Evolutionary conservation across 1,284 basidiomycete genomes (phyloP).

Genomic region (Grifola frondosa): DNA sequence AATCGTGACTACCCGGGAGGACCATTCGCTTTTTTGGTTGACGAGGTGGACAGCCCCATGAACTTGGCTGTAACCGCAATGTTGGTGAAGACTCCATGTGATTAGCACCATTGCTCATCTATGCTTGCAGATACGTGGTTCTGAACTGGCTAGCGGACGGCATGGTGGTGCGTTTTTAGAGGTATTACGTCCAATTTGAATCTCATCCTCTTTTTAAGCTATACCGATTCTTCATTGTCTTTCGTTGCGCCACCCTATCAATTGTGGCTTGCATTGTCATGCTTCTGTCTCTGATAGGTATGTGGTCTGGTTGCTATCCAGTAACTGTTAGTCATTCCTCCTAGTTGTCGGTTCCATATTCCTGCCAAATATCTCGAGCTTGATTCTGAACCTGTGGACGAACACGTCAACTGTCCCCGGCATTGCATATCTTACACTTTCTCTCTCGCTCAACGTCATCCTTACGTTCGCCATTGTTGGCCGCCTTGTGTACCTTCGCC

Average conservation of each 20-base stretch:
- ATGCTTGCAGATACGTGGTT: constrained; percentile 28
- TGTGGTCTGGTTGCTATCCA: constrained; percentile 8
- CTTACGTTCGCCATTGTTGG: constrained; percentile 29
- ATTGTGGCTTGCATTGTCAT: background rate
- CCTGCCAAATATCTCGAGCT: constrained; percentile 22
- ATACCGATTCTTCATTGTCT: constrained; percentile 26
- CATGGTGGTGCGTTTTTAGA: constrained; percentile 26
- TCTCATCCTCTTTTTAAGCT: constrained; percentile 17
- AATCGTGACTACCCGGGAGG: constrained; percentile 19
- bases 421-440: constrained; percentile 32
- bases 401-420: constrained; percentile 19
- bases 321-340: constrained; percentile 9
- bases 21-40: constrained; percentile 23
- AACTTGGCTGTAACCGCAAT: constrained; percentile 25
- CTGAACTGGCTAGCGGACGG: constrained; percentile 36
- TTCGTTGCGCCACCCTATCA: constrained; percentile 3
- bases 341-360: constrained; percentile 29
- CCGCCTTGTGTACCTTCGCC: constrained; percentile 20
- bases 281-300: constrained; percentile 18
- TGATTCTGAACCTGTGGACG: constrained; percentile 24
- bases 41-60: constrained; percentile 15
- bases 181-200: background rate
- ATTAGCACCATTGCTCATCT: too few relatives aligned
- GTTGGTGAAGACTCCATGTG: too few relatives aligned
- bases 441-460: constrained; percentile 29